Evolutionary conservation across 2,329 filamentous ascomycete species (phyloP).

Genomic region (Botrytis paeoniae): DNA sequence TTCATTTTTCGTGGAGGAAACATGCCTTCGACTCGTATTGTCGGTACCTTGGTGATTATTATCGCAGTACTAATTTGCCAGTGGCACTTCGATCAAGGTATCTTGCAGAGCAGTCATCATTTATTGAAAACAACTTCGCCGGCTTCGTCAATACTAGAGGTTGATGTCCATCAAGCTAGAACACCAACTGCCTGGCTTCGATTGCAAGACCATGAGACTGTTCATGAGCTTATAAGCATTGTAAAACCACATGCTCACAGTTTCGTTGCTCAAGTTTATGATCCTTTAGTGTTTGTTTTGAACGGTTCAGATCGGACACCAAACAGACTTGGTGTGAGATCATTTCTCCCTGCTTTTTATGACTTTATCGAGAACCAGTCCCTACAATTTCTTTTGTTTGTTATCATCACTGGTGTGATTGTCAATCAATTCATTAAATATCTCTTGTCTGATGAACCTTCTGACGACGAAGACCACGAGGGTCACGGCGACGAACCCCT

Average conservation of each 20-base stretch:
- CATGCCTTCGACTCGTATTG: constrained; percentile 69
- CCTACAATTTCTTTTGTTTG: constrained; percentile 57
- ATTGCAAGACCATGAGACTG: constrained; percentile 76
- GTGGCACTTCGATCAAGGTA: constrained; percentile 65
- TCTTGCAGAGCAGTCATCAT: constrained; percentile 36
- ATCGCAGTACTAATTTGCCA: constrained; percentile 71
- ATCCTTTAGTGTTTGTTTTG: constrained; percentile 70
- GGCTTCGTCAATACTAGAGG: constrained; percentile 44
- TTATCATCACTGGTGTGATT: constrained; percentile 60
- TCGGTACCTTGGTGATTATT: constrained; percentile 69
- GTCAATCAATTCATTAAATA: constrained; percentile 72
- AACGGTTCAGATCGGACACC: constrained; percentile 64
- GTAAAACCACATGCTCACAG: constrained; percentile 69
- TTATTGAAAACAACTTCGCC: neutral
- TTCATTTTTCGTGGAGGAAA: constrained; percentile 61
- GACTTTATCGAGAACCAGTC: constrained; percentile 65
- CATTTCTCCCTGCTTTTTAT: constrained; percentile 57
- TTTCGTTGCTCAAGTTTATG: constrained; percentile 71
- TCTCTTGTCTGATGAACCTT: constrained; percentile 60
- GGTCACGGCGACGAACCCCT: constrained; percentile 46
- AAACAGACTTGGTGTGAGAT: constrained; percentile 43
- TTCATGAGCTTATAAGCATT: constrained; percentile 71
- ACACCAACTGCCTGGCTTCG: constrained; percentile 75
- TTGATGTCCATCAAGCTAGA: constrained; percentile 68
- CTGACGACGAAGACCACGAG: constrained; percentile 47